Base-by-base conservation (phyloP, 2,329 filamentous ascomycete genomes). In the Chaetomium olivaceum region DNA sequence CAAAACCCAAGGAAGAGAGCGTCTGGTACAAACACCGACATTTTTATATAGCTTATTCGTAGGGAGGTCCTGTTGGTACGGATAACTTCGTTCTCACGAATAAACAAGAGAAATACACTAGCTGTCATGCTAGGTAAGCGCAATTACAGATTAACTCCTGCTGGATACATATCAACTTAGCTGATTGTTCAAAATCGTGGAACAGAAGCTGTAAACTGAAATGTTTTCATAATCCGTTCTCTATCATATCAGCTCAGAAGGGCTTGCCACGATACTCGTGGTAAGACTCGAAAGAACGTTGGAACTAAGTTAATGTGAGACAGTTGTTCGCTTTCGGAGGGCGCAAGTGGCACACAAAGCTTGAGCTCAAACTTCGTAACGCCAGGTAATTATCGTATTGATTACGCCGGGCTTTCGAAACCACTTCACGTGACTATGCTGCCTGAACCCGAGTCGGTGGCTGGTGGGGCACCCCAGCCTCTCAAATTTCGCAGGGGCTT, bases 401-500 rank as follows among this genome's bases (percentile, higher is more conserved):
- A 11, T 56, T 56, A 56, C 29, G 29, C 16, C 19, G 8, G 19
- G 27, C 51, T 33, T 31, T 36, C 19, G 33, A 54, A 48, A 54
- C 23, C 31, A 21, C 14, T 11, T 48, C 61, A 67, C 65, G 65
- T 67, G 62, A 64, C 56, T n/a, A n/a, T 43, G 54, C 21, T 52
- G 54, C 61, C 61, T 58, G 52, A 51, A 25, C 21, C 50, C 19
- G 29, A 23, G 8, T 8, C 2, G 62, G 65, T 58, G 57, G 62
- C 61, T 65, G 54, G 63, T 65, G 63, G 63, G 63, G 63, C 46
- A n/a, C 27, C 63, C 71, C 71, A 72, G 71, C 71, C 71, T 70
- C 71, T 72, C 68, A 70, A 67, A 70, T 72, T 72, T 72, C 62
- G 65, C 67, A 65, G 64, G 59, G 67, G 55, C 46, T 48, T 48